These are phyloP conservation scores for Boletus rex-veris DNA, from an alignment of 768 basidiomycete genomes.

Conservation along the genomic window DNA sequence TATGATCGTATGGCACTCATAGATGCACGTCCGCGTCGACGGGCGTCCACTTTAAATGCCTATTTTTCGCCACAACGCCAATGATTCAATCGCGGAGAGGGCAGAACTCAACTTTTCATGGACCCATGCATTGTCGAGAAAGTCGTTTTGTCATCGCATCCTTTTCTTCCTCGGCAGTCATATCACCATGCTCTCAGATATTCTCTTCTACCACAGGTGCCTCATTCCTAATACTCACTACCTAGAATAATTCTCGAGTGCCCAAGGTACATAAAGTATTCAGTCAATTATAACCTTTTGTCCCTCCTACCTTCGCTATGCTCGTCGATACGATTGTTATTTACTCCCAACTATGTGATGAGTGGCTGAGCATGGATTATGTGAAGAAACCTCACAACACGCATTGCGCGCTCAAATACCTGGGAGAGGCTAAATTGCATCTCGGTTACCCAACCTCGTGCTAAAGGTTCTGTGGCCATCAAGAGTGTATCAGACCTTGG, in stretches of 20 bases:
- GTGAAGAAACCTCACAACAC: neutral
- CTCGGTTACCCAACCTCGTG: no score
- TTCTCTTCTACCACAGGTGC: neutral
- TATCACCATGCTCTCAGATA: neutral
- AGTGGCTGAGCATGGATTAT: neutral
- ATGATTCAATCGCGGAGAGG: neutral
- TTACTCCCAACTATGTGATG: neutral
- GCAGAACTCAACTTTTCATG: neutral
- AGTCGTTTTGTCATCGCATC: neutral
- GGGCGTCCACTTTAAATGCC: conserved; percentile 26
- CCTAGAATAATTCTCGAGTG: neutral
- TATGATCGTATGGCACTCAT: conserved; percentile 50
- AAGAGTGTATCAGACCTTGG: no score
- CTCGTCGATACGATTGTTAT: neutral
- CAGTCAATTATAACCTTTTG: conserved; percentile 18
- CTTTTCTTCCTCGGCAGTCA: neutral
- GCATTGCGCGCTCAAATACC: neutral
- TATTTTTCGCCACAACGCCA: conserved; percentile 29
- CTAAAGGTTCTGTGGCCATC: no score
- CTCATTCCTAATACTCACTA: conserved; percentile 1
- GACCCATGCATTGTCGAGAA: neutral
- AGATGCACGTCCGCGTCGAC: conserved; percentile 18
- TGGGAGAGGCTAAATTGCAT: no score
- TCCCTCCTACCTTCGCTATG: neutral
- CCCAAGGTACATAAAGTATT: conserved; percentile 20